Evolutionary conservation across 2,329 filamentous ascomycete species (phyloP).

Genomic region (Domatiomyces catenatus): DNA sequence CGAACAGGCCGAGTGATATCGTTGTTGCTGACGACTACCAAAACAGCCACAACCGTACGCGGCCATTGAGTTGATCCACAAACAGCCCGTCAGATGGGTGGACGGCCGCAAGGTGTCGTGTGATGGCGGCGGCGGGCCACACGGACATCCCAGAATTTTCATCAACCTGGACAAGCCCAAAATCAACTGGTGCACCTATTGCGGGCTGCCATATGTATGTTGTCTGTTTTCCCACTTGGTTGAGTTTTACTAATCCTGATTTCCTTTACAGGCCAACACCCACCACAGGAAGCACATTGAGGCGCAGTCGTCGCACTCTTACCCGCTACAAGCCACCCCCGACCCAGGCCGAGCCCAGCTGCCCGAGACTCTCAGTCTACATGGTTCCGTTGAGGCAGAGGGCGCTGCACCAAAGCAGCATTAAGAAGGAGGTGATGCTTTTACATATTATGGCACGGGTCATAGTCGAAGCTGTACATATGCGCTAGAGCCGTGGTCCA

Average conservation of each 20-base stretch:
- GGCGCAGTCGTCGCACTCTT: slow-evolving; percentile 63
- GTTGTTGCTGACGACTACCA: slow-evolving; percentile 11
- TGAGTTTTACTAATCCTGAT: slow-evolving; percentile 1
- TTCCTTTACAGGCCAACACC: slow-evolving; percentile 61
- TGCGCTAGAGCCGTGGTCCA: not conserved
- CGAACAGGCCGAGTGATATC: not conserved
- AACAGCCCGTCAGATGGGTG: slow-evolving; percentile 86
- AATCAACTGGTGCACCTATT: slow-evolving; percentile 82
- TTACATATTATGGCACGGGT: not conserved
- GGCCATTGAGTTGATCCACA: slow-evolving; percentile 90
- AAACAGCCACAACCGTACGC: slow-evolving; percentile 68
- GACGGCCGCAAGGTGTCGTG: slow-evolving; percentile 69
- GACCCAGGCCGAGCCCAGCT: slow-evolving; percentile 44
- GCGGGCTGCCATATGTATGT: slow-evolving; percentile 70
- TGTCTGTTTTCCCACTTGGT: not conserved
- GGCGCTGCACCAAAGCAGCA: slow-evolving; percentile 13
- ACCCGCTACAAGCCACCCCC: slow-evolving; percentile 55
- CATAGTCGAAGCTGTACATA: not conserved
- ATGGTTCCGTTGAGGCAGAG: slow-evolving; percentile 15
- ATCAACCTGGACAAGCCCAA: slow-evolving; percentile 98
- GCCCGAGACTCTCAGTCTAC: slow-evolving; percentile 27
- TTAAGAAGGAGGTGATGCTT: slow-evolving; percentile 2
- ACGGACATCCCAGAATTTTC: slow-evolving; percentile 83
- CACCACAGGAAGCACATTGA: slow-evolving; percentile 74
- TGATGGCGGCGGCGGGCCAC: slow-evolving; percentile 78